Base-by-base conservation (phyloP, 1,139 yeast genomes). In the Suhomyces ambrosiae region DNA sequence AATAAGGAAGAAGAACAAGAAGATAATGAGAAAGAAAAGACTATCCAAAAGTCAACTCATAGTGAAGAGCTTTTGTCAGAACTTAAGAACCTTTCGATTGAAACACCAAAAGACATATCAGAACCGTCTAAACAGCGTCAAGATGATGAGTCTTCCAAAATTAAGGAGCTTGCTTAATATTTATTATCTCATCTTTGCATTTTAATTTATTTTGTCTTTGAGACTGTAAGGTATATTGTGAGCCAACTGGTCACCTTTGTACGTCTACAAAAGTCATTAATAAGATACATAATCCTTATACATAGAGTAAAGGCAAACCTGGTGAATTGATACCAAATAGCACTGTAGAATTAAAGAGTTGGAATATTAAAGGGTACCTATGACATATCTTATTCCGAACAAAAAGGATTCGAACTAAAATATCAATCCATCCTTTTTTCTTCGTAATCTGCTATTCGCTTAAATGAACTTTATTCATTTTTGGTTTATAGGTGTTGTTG, bases 331-430 rank as follows among this genome's bases (percentile, higher is more conserved):
- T 17, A 29, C 29, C 38, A 30, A 35, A 30, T 30, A 27, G 35
- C 41, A 34, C 40, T 32, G 37, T 33, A 38, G 41, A 38, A 38
- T 27, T 38, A 38, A 38, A 38, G 30, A 33, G 32, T 27, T 21
- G 17, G 31, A 38, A 30, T 31, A 34, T 35, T 35, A 30, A 10
- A 24, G 27, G 30, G 27, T 21, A 35, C 38, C 33, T 30, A 18
- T 15, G 18, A 11, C 29, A 25, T 17, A 9, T 11, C n/a, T 27
- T 8, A 25, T 25, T 25, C 27, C 16, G n/a, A 27, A 16, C 21
- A 19, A 19, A 12, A 24, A 24, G 16, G 27, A 7, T 12, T 13
- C 10, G 15, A 10, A 23, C 6, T 23, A 11, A 19, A 7, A 12
- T 12, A 12, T 13, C 27, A 9, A 23, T 23, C 25, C n/a, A 23